Base-by-base conservation (phyloP, 192 early-diverging fungal species). In the Pilobolus umbonatus region DNA sequence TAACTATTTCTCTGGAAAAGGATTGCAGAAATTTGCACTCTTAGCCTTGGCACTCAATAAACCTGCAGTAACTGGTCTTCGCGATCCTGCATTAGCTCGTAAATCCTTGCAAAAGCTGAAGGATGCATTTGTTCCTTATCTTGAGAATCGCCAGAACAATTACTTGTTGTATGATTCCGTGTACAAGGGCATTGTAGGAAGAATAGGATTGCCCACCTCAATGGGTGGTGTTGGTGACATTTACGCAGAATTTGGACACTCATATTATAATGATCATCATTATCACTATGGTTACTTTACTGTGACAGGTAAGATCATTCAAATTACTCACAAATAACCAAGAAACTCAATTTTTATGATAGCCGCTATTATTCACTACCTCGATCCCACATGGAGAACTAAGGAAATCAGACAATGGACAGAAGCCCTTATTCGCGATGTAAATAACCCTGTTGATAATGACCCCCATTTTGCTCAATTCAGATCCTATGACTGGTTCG, bases 401-500 rank as follows among this genome's bases (percentile, higher is more conserved):
- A 36, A 42, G 5, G 55, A 72, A 25, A 9, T 72, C 28, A 62
- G 42, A 10, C 34, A 19, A 11, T 72, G 70, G 70, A 62, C 70
- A 2, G 63, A 72, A 30, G 44, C 61, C n/a, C 46, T 72, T 12
- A 67, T 72, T 17, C 58, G 69, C 6, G 69, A 71, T 74, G 81
- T 79, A 35, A 81, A 80, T 36, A 78, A 73, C 21, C 77, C 82
- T 5, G 54, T 43, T 36, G 64, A 63, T 25, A 43, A 64, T 15
- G 80, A 82, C 43, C 15, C 50, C n/a, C 66, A 73, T 32, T 86
- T 79, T 58, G 70, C 84, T 30, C 74, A 50, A 29, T 75, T 76
- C 55, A 72, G 84, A 1, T 66, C 71, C 49, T 79, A 75, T 67
- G 84, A 86, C 54, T 73, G 79, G 34, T 86, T 76, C 40, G 81